These are phyloP conservation scores for Agrocybe pediades DNA, from an alignment of 768 basidiomycete species.

Conservation along the genomic window DNA sequence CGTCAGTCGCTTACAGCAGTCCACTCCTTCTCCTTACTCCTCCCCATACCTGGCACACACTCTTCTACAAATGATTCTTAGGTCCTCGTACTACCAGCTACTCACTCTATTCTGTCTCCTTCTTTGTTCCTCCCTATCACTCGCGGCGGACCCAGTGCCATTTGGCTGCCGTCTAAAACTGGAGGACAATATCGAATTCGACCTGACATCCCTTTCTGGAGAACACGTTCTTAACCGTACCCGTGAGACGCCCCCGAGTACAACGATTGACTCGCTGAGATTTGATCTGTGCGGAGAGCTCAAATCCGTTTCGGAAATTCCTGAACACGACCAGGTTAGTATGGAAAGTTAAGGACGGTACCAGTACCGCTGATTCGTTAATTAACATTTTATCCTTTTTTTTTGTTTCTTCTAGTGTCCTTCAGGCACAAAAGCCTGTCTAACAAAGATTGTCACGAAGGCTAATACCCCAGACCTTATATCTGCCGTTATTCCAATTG, in stretches of 20 bases:
- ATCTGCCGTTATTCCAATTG: conserved; percentile 76
- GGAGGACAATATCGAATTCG: conserved; percentile 48
- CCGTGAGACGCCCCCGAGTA: conserved; percentile 65
- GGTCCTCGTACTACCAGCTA: conserved; percentile 12
- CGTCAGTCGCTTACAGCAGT: not conserved
- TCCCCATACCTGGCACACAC: not conserved
- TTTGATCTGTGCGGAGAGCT: conserved; percentile 74
- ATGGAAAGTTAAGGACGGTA: not conserved
- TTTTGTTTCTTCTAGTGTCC: conserved; percentile 52
- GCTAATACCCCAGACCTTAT: conserved; percentile 56
- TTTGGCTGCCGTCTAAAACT: conserved; percentile 57
- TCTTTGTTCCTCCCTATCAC: conserved; percentile 18
- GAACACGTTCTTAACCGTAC: conserved; percentile 51
- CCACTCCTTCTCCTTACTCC: not conserved
- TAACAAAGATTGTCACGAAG: conserved; percentile 69
- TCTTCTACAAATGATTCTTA: conserved; percentile 21
- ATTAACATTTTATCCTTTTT: not conserved
- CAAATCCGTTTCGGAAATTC: conserved; percentile 41
- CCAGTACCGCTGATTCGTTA: conserved; percentile 2
- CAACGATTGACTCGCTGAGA: conserved; percentile 55
- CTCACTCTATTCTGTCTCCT: conserved; percentile 17
- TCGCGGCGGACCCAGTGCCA: conserved; percentile 34
- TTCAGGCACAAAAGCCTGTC: conserved; percentile 69
- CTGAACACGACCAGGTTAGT: conserved; percentile 70
- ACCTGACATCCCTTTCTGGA: conserved; percentile 58